phyloP scores from a whole-genome alignment of 176 grass and related monocot genomes.

The Coix lacrymajobi region DNA sequence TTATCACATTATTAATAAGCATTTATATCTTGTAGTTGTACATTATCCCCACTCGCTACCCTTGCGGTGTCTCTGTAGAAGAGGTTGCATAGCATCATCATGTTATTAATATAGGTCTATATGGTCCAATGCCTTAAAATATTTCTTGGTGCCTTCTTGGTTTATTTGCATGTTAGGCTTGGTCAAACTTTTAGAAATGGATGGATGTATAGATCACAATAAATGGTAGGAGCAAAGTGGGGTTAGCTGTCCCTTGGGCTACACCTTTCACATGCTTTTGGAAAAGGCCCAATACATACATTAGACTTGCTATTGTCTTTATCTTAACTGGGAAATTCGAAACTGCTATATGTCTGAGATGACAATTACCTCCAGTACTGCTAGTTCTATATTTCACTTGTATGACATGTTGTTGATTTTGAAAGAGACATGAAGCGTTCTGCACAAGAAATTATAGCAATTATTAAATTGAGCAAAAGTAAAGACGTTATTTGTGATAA shows the following conservation, averaged over 20 bases:
- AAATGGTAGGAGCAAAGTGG: not conserved
- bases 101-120: not conserved
- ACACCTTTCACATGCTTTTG: slow-evolving; percentile 4
- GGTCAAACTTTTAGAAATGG: not conserved
- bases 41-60: not conserved
- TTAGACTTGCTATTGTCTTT: slow-evolving; percentile 10
- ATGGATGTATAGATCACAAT: not conserved
- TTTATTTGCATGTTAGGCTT: slow-evolving; percentile 6
- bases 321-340: not conserved
- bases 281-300: not conserved
- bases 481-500: slow-evolving; percentile 16
- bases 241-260: slow-evolving; percentile 10
- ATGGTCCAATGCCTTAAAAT: not conserved
- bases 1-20: not conserved
- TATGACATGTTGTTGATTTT: slow-evolving; percentile 11
- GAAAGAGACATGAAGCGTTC: slow-evolving; percentile 22
- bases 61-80: not conserved
- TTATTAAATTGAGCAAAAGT: slow-evolving; percentile 24
- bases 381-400: slow-evolving; percentile 19
- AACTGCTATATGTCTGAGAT: slow-evolving; percentile 8
- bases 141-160: not conserved
- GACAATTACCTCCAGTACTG: not conserved
- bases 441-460: slow-evolving; percentile 36
- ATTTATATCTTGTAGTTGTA: not conserved
- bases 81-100: not conserved